Percentiles rank a stretch among this genome's conserved stretches.
Conservation (phyloP, 176 grass and related monocot genomes). For the Raddia guianensis region DNA sequence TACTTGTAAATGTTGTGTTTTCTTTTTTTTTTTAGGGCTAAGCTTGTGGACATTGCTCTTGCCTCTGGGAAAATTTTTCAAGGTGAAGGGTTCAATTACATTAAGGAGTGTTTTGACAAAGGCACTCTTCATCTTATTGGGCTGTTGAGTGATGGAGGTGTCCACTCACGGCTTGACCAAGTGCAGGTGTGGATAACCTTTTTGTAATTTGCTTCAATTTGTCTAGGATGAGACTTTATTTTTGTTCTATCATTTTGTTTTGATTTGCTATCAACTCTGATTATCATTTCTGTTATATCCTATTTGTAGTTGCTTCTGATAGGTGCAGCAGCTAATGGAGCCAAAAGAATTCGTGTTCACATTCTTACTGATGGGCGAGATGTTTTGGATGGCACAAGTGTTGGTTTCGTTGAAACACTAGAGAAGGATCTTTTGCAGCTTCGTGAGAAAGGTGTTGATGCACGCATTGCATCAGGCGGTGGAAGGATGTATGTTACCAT, state of each 20-base stretch:
- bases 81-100: constrained; percentile 91
- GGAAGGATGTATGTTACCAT: constrained; percentile 99
- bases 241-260: neutral
- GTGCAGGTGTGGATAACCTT: constrained; percentile 59
- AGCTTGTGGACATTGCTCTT: constrained; percentile 90
- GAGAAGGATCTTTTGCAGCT: constrained; percentile 80
- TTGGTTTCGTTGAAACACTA: constrained; percentile 87
- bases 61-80: constrained; percentile 85
- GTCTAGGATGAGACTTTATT: neutral
- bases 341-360: constrained; percentile 96
- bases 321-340: constrained; percentile 78
- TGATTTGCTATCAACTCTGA: neutral
- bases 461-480: constrained; percentile 87
- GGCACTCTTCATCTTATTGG: constrained; percentile 93
- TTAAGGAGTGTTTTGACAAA: constrained; percentile 79
- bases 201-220: constrained; percentile 1
- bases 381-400: constrained; percentile 95
- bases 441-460: constrained; percentile 82
- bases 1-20: neutral
- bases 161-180: constrained; percentile 96
- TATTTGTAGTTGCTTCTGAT: constrained; percentile 84
- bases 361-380: constrained; percentile 97
- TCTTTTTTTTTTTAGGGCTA: constrained; percentile 55
- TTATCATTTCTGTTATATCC: neutral
- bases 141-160: constrained; percentile 95